Percentiles rank a stretch among this genome's conserved stretches.
Conservation (phyloP, 2,329 filamentous ascomycete species). For the Fonsecaea pugnacius region DNA sequence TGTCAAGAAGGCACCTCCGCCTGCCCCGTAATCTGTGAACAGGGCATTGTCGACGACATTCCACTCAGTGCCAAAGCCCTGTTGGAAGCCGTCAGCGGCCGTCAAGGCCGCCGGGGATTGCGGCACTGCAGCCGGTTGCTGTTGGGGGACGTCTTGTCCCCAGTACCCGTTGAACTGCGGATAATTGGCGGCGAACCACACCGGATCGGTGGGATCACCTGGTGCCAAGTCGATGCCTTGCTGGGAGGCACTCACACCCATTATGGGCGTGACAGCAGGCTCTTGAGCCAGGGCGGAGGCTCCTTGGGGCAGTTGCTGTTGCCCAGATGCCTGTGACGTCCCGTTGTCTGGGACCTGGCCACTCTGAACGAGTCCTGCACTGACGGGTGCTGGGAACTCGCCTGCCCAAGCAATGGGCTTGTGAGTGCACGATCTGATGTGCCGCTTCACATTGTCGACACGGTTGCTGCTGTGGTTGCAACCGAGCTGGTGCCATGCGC, state of each 20-base stretch:
- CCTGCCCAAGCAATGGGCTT: background rate
- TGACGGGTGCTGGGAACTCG: background rate
- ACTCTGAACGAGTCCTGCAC: background rate
- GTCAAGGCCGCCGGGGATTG: background rate
- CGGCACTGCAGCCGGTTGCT: background rate
- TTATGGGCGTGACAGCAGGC: background rate
- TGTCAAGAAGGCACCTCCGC: background rate
- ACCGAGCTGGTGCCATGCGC: background rate
- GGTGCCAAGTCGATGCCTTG: background rate
- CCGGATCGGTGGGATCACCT: background rate
- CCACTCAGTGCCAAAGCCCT: background rate
- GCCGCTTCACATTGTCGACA: constrained; percentile 19
- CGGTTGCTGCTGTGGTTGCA: background rate
- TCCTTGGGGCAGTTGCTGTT: background rate
- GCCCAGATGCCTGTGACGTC: background rate
- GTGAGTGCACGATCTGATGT: background rate
- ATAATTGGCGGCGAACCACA: background rate
- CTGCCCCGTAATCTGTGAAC: background rate
- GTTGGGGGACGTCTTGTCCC: background rate
- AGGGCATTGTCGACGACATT: background rate
- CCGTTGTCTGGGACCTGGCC: background rate
- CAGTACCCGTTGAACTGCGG: background rate
- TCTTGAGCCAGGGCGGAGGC: background rate
- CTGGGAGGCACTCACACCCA: background rate
- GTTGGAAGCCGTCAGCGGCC: background rate